A percentile compares a stretch with the other conserved stretches of the same genome.
phyloP scores from a whole-genome alignment of 495 filamentous ascomycete species.

The Annulohypoxylon maeteangense region DNA sequence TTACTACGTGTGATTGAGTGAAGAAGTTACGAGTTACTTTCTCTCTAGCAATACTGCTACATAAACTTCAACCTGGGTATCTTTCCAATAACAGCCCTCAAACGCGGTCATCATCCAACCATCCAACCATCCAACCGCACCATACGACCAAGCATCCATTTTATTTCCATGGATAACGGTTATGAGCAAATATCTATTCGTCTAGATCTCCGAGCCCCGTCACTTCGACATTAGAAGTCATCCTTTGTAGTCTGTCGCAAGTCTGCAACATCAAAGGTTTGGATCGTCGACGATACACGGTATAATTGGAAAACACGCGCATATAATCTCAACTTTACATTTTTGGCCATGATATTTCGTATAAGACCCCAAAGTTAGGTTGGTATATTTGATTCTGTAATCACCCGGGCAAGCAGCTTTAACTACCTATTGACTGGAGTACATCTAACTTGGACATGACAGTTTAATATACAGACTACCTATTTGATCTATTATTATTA shows the following conservation, averaged over 20 bases:
- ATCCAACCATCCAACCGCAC: constrained; percentile 1
- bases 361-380: not conserved
- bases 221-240: not conserved
- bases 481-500: not conserved
- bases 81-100: not conserved
- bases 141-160: not conserved
- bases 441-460: too few species aligned
- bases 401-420: not conserved
- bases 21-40: not conserved
- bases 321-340: not conserved
- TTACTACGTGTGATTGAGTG: constrained; percentile 3
- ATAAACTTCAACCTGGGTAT: not conserved
- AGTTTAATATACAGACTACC: too few species aligned
- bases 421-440: too few species aligned
- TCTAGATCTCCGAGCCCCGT: not conserved
- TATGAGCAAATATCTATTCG: constrained; percentile 17
- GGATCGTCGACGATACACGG: not conserved
- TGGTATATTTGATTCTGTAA: not conserved
- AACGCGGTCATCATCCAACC: not conserved
- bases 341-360: not conserved
- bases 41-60: not conserved
- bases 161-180: not conserved
- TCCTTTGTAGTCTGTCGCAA: not conserved
- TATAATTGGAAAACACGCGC: constrained; percentile 2
- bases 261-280: constrained; percentile 7